These are phyloP conservation scores for Vitis rupestris DNA, from an alignment of 164 flowering plant species.

Conservation along the genomic window DNA sequence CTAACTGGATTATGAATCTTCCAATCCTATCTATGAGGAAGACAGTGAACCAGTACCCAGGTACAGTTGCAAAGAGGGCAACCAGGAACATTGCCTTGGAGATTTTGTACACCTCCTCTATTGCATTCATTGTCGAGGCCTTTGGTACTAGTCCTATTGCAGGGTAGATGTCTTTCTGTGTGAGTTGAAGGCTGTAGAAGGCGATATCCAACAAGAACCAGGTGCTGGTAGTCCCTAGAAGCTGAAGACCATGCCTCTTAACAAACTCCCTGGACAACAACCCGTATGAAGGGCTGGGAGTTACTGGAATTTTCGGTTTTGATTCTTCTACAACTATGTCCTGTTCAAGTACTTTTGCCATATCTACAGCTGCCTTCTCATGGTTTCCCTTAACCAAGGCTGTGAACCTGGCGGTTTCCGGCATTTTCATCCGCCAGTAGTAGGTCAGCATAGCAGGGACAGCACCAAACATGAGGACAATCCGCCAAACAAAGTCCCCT, in stretches of 20 bases:
- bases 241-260: conserved; percentile 40
- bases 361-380: conserved; percentile 40
- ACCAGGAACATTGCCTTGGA: conserved; percentile 40
- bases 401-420: conserved; percentile 55
- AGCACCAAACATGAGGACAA: conserved; percentile 54
- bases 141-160: conserved; percentile 26
- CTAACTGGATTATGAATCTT: conserved; percentile 38
- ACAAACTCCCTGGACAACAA: conserved; percentile 35
- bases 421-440: conserved; percentile 59
- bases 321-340: conserved; percentile 12
- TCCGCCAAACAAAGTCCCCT: conserved; percentile 47
- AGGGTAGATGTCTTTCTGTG: conserved; percentile 48
- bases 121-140: conserved; percentile 29
- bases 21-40: conserved; percentile 38
- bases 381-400: conserved; percentile 40
- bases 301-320: not conserved
- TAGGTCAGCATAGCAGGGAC: conserved; percentile 46
- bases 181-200: conserved; percentile 40
- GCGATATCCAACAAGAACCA: conserved; percentile 57
- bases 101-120: conserved; percentile 35
- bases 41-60: conserved; percentile 63
- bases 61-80: conserved; percentile 42
- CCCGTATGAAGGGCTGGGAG: conserved; percentile 18
- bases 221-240: conserved; percentile 40
- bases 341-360: conserved; percentile 39